Conservation (phyloP, 2,329 filamentous ascomycete genomes). For the Drechslerella stenobrocha region DNA sequence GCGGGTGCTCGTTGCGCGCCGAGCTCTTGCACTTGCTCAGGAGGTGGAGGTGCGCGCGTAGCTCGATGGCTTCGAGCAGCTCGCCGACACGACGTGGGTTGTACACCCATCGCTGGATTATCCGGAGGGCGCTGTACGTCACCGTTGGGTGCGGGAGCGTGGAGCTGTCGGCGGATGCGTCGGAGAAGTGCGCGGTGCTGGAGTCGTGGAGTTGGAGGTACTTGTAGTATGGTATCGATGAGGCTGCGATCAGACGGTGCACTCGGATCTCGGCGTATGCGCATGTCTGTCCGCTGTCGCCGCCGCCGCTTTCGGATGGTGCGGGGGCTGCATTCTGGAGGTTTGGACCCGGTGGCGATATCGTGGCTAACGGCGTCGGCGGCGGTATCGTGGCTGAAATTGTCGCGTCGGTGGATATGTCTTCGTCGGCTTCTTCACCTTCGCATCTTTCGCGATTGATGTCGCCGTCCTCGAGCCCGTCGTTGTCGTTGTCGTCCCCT, state of each 20-base stretch:
- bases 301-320: not conserved
- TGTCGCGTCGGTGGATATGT: too few relatives aligned
- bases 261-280: slow-evolving; percentile 30
- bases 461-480: not conserved
- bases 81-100: slow-evolving; percentile 31
- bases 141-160: slow-evolving; percentile 30
- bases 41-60: slow-evolving; percentile 19
- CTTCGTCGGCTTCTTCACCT: not conserved
- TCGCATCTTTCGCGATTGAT: not conserved
- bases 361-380: too few relatives aligned
- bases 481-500: not conserved
- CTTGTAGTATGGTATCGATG: slow-evolving; percentile 40
- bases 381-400: too few relatives aligned
- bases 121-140: slow-evolving; percentile 23
- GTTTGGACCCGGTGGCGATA: too few relatives aligned
- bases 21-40: slow-evolving; percentile 18
- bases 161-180: slow-evolving; percentile 22
- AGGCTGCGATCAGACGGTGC: slow-evolving; percentile 17
- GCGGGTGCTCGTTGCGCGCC: slow-evolving; percentile 21
- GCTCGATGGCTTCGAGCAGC: slow-evolving; percentile 26
- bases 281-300: too few relatives aligned
- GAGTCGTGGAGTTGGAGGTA: slow-evolving; percentile 18
- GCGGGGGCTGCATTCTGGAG: not conserved
- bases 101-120: slow-evolving; percentile 37
- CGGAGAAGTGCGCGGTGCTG: slow-evolving; percentile 16